Evolutionary conservation across 352 stramenopile species (phyloP).

Genomic region (Pythium aquatile): DNA sequence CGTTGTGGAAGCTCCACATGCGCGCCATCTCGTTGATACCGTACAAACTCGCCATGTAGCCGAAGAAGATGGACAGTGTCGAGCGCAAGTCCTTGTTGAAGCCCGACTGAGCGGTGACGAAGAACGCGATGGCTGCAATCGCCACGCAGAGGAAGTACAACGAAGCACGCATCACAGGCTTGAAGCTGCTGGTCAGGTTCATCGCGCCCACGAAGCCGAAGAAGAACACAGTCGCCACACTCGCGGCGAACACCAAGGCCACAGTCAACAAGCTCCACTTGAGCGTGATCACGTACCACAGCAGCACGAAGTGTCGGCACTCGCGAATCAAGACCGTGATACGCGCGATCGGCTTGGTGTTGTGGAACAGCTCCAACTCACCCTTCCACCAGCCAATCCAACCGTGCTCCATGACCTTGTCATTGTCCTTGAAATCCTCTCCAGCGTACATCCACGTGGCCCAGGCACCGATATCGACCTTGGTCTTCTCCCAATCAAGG

Average conservation of each 20-base stretch:
- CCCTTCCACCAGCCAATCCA: slow-evolving; percentile 87
- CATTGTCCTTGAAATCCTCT: slow-evolving; percentile 60
- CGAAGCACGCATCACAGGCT: slow-evolving; percentile 43
- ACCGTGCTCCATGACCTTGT: slow-evolving; percentile 60
- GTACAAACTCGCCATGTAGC: slow-evolving; percentile 73
- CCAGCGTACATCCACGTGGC: slow-evolving; percentile 81
- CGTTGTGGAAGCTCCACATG: slow-evolving; percentile 78
- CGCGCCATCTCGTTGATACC: slow-evolving; percentile 84
- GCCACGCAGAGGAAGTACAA: slow-evolving; percentile 52
- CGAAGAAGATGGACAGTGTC: slow-evolving; percentile 73
- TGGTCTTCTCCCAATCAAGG: slow-evolving; percentile 83
- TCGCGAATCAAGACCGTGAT: slow-evolving; percentile 77
- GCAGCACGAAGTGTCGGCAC: slow-evolving; percentile 76
- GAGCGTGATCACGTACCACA: slow-evolving; percentile 84
- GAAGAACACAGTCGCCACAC: slow-evolving; percentile 50
- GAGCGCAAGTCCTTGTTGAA: slow-evolving; percentile 35
- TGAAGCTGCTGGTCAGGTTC: slow-evolving; percentile 28
- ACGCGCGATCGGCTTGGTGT: slow-evolving; percentile 64
- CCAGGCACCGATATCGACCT: slow-evolving; percentile 72
- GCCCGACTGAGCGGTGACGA: slow-evolving; percentile 42
- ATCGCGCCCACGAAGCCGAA: slow-evolving; percentile 55
- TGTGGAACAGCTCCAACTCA: slow-evolving; percentile 71
- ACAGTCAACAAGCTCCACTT: slow-evolving; percentile 55
- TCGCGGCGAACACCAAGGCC: slow-evolving; percentile 52
- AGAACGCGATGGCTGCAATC: slow-evolving; percentile 41